Base-by-base conservation (phyloP, 2,329 filamentous ascomycete genomes). In the Didymella exigua region DNA sequence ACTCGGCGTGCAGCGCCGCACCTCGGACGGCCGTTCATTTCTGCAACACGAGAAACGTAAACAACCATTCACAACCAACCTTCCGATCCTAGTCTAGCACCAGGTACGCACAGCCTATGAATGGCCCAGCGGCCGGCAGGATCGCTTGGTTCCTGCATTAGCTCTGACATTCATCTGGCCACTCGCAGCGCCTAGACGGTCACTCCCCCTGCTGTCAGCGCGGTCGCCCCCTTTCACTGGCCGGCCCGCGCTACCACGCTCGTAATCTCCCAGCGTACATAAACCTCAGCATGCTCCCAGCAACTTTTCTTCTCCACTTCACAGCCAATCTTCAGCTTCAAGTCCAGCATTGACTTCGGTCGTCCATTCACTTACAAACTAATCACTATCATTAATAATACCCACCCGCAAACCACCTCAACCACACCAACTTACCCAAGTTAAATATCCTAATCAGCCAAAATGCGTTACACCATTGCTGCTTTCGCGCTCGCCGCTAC, bases 281-380 rank as follows among this genome's bases (percentile, higher is more conserved):
- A 75, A 74, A 55, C 56, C 56, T 57, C 54, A 54, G 46, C 46
- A 47, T 62, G 60, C 59, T 64, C 61, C 53, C 56, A 51, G 9
- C 21, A 8, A 11, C 47, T 31, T 64, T 65, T 66, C 56, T 58
- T 66, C 64, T 57, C 65, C 69, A 72, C 71, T 71, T 69, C 68
- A 70, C 69, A 69, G 66, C 66, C 66, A 69, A 70, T 63, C 65
- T 70, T 72, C 69, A 67, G 73, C 70, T 67, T 68, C 65, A 69
- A 72, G 66, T 73, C 67, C 63, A 56, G 48, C 61, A 69, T 73
- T 72, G 73, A 73, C 56, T 72, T 69, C 70, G 72, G 72, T 75
- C 72, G 73, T 75, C 73, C 73, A 75, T 65, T 75, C 73, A 70
- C 74, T 66, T 66, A 67, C 65, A 70, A 73, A 71, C 71, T 73